A percentile compares a stretch with the other conserved stretches of the same genome.
Conservation (phyloP, 2,329 filamentous ascomycete species). For the Aspergillus sp. region DNA sequence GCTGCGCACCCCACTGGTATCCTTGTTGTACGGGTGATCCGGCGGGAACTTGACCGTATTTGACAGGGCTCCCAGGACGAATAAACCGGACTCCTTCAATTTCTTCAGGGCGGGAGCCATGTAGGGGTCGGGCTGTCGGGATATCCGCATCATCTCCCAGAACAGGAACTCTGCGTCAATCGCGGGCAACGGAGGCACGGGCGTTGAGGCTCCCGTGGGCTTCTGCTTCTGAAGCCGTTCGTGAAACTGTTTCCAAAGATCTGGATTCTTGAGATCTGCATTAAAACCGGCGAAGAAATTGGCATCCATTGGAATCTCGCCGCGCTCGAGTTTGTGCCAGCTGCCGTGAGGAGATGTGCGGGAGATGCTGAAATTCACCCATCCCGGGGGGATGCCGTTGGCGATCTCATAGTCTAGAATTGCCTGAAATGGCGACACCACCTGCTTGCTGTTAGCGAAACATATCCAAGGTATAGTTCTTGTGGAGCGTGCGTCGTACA, state of each 20-base stretch:
- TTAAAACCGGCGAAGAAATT: slow-evolving; percentile 76
- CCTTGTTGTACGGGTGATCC: slow-evolving; percentile 64
- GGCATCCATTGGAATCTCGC: slow-evolving; percentile 71
- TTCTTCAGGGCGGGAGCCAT: slow-evolving; percentile 79
- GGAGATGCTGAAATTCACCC: slow-evolving; percentile 88
- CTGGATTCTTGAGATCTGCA: slow-evolving; percentile 64
- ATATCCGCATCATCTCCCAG: slow-evolving; percentile 82
- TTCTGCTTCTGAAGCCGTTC: slow-evolving; percentile 31
- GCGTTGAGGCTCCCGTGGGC: slow-evolving; percentile 14
- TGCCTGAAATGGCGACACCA: slow-evolving; percentile 85
- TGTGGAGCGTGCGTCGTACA: slow-evolving; percentile 55
- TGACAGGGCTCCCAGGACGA: slow-evolving; percentile 76
- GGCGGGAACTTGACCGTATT: slow-evolving; percentile 87
- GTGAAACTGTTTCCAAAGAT: slow-evolving; percentile 65
- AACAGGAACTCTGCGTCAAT: slow-evolving; percentile 80
- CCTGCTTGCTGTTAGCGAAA: slow-evolving; percentile 50
- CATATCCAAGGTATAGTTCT: not conserved
- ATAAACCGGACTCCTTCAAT: slow-evolving; percentile 62
- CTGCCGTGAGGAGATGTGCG: slow-evolving; percentile 71
- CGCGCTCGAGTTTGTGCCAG: slow-evolving; percentile 87
- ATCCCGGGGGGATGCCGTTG: slow-evolving; percentile 76
- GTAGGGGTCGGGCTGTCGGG: slow-evolving; percentile 72
- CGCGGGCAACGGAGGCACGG: slow-evolving; percentile 61
- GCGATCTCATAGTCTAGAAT: slow-evolving; percentile 86
- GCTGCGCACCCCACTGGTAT: slow-evolving; percentile 58